A percentile compares a stretch with the other conserved stretches of the same genome.
phyloP scores from a whole-genome alignment of 768 basidiomycete genomes.

The Suillus luteus region DNA sequence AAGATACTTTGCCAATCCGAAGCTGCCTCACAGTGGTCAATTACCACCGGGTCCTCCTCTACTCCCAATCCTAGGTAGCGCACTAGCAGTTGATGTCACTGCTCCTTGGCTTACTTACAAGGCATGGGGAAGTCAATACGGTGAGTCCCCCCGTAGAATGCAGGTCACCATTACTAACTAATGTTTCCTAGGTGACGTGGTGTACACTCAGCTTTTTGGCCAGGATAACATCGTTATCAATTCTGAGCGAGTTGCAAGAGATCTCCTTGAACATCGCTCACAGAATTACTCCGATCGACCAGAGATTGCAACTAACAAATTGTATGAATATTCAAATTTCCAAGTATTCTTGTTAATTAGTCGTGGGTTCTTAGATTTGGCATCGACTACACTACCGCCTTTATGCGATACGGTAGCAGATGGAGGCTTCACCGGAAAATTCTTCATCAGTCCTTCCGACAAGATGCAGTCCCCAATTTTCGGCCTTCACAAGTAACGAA shows the following conservation, averaged over 20 bases:
- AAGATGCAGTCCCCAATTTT: slow-evolving; percentile 9
- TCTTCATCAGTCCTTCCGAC: slow-evolving; percentile 18
- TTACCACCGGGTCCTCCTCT: slow-evolving; percentile 1
- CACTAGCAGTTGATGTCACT: background rate
- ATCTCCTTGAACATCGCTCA: slow-evolving; percentile 17
- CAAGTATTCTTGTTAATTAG: background rate
- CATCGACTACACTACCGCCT: slow-evolving; percentile 11
- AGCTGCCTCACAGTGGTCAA: background rate
- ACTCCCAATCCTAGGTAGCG: slow-evolving; percentile 7
- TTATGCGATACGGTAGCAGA: slow-evolving; percentile 17
- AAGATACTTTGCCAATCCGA: background rate
- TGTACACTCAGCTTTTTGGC: slow-evolving; percentile 12
- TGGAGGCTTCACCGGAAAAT: slow-evolving; percentile 22
- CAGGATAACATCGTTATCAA: slow-evolving; percentile 18
- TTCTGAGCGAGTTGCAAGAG: slow-evolving; percentile 16
- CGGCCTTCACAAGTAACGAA: slow-evolving; percentile 8
- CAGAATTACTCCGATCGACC: slow-evolving; percentile 16
- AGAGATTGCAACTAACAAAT: slow-evolving; percentile 6
- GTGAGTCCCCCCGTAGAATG: background rate
- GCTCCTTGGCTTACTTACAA: slow-evolving; percentile 10
- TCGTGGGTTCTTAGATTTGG: slow-evolving; percentile 9
- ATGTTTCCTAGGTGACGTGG: slow-evolving; percentile 9
- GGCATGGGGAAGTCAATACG: slow-evolving; percentile 1
- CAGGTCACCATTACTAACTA: background rate
- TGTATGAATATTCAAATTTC: slow-evolving; percentile 9